A percentile compares a stretch with the other conserved stretches of the same genome.
Conservation (phyloP, 768 basidiomycete genomes). For the Xerocomellus intermedius region DNA sequence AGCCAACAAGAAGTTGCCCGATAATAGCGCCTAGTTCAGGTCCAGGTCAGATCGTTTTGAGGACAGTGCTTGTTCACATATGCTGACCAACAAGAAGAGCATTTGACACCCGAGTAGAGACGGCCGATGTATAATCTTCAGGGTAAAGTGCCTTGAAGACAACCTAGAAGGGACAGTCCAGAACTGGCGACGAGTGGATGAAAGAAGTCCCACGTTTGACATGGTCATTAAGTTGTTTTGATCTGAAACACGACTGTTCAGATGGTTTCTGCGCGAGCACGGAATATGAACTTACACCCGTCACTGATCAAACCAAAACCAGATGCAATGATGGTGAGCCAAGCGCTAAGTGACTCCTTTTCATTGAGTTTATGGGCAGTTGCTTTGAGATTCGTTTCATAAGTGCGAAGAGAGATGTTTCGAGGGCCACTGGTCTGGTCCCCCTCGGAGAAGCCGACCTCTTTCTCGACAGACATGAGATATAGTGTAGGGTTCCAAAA, state of each 20-base stretch:
- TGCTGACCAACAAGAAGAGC: conserved; percentile 62
- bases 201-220: conserved; percentile 47
- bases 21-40: conserved; percentile 50
- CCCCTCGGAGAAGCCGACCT: conserved; percentile 4
- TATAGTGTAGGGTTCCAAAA: background rate
- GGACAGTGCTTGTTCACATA: background rate
- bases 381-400: conserved; percentile 23
- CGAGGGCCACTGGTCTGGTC: conserved; percentile 8
- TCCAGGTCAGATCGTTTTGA: background rate
- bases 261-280: background rate
- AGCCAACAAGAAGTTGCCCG: conserved; percentile 60
- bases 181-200: background rate
- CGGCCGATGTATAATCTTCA: conserved; percentile 52
- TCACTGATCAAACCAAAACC: conserved; percentile 67
- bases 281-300: conserved; percentile 42
- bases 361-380: conserved; percentile 23
- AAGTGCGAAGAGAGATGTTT: conserved; percentile 23
- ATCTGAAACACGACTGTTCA: conserved; percentile 37
- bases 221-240: conserved; percentile 74
- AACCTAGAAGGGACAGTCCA: conserved; percentile 42
- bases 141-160: conserved; percentile 66
- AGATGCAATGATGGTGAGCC: conserved; percentile 62
- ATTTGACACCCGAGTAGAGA: conserved; percentile 71
- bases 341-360: conserved; percentile 52
- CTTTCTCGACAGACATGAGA: conserved; percentile 26